Evolutionary conservation across 192 early-diverging fungal genomes (phyloP), one percentile per base, ranked within the genome.

Genomic region (Glomus cerebriforme): DNA sequence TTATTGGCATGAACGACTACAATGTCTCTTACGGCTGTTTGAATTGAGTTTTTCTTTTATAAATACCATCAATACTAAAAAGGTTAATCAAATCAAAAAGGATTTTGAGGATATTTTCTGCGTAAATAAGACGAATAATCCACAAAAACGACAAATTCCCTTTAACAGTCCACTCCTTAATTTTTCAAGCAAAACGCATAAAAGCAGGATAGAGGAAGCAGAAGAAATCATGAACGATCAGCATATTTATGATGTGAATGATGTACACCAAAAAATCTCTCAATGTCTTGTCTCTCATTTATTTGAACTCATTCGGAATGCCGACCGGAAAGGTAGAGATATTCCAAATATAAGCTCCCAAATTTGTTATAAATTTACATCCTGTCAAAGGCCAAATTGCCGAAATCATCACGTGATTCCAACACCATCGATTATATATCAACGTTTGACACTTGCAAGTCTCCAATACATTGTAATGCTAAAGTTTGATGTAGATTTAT

Each of bases 381-480:
- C 27, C 31, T 31, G 31, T 7, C 62, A 32, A n/a, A 59, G 17
- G 39, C 24, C n/a, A 3, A 34, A 24, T 76, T 13, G 59, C n/a
- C 22, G 6, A 43, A 34, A 37, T 0, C 73, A 75, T 62, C 73
- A 75, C 24, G 35, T 62, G 6, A 26, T 35, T 8, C 73, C 73
- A 62, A 62, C 73, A 35, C 59, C 31, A 35, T 59, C 24, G 22
- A 63, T 37, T 75, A 32, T 75, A 7, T 26, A 31, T 13, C 12
- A 63, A 26, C 73, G 73, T n/a, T 24, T 75, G 19, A 39, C 3
- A 24, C 31, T 75, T 63, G 59, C 35, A 34, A 24, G 32, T 62
- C 34, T 75, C 26, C 54, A 59, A 0, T 75, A 75, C 24, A 75
- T 31, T n/a, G 73, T 62, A 26, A 62, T 75, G n/a, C 29, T 15